Conservation (phyloP, 306 rosid species). For the Cyamopsis tetragonoloba region DNA sequence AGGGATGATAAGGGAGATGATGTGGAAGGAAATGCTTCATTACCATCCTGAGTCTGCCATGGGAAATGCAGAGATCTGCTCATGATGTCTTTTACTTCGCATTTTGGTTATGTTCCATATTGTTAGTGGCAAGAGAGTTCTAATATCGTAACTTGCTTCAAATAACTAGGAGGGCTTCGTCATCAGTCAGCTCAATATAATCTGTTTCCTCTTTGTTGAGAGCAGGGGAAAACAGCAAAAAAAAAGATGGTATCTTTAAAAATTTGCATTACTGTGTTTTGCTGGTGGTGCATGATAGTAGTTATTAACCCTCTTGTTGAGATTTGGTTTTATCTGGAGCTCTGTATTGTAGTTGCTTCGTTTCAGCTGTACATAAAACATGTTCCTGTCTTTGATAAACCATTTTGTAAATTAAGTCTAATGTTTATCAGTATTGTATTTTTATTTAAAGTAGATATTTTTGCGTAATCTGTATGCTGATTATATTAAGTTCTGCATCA, state of each 20-base stretch:
- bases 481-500: not conserved
- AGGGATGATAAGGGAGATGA: slow-evolving; percentile 94
- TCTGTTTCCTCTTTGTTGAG: slow-evolving; percentile 33
- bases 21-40: slow-evolving; percentile 87
- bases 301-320: slow-evolving; percentile 25
- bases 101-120: slow-evolving; percentile 8
- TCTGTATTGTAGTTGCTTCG: slow-evolving; percentile 14
- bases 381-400: slow-evolving; percentile 35
- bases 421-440: slow-evolving; percentile 26
- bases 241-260: slow-evolving; percentile 29
- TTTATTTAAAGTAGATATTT: not conserved
- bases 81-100: slow-evolving; percentile 22
- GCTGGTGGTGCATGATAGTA: slow-evolving; percentile 32
- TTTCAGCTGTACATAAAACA: slow-evolving; percentile 44
- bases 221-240: slow-evolving; percentile 14
- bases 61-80: slow-evolving; percentile 34
- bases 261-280: slow-evolving; percentile 23
- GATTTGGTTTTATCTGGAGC: slow-evolving; percentile 37
- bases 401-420: slow-evolving; percentile 37
- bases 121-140: slow-evolving; percentile 25
- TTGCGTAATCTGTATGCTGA: not conserved
- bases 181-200: slow-evolving; percentile 17
- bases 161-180: slow-evolving; percentile 35
- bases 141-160: slow-evolving; percentile 35
- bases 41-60: slow-evolving; percentile 71